Base-by-base conservation (phyloP, 2,329 filamentous ascomycete species). In the Proliferodiscus dingleyae region DNA sequence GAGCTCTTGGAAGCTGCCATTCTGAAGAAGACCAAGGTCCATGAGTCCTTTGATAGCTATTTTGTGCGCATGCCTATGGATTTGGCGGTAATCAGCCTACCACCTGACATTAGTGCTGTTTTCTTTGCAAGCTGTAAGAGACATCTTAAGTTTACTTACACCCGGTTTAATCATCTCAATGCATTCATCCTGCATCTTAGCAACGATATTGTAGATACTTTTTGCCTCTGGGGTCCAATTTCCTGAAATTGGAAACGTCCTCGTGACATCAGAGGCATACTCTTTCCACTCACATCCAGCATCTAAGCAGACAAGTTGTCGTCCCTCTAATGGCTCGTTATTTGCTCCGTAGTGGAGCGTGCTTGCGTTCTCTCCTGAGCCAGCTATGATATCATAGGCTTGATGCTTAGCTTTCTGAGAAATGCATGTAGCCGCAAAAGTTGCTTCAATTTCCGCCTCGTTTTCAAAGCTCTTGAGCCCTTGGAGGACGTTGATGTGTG, bases 181-280 rank as follows among this genome's bases (percentile, higher is more conserved):
- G 56, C 85, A 89, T 44, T 80, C 75, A 6, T 75, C 71, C 66
- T 95, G 90, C 89, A 96, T 95, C 48, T 76, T 71, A 55, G 85
- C 72, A 3, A 95, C 90, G 21, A 93, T 73, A 37, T 78, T 73
- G 63, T 96, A 90, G 42, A 96, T 83, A 8, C 79, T 76, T 38
- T 77, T 75, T 1, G 83, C 83, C 62, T 91, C 85, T 11, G 73
- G 64, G 0, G 80, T 78, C 56, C 89, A 95, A 1, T 69, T 69
- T 5, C 87, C 86, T 11, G 75, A 77, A 18, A 96, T 68, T 4
- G 91, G 91, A 54, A 96, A 81, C 0, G 90, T 93, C 29, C 91
- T 80, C 0, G 93, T 97, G 22, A 97, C 81, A 65, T 97, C 91
- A 46, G 85, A 87, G 23, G 89, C 89, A 64, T 98, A 97, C 56